Evolutionary conservation across 139 green algal genomes (phyloP).

Genomic region (Chlamydomonas sp.): DNA sequence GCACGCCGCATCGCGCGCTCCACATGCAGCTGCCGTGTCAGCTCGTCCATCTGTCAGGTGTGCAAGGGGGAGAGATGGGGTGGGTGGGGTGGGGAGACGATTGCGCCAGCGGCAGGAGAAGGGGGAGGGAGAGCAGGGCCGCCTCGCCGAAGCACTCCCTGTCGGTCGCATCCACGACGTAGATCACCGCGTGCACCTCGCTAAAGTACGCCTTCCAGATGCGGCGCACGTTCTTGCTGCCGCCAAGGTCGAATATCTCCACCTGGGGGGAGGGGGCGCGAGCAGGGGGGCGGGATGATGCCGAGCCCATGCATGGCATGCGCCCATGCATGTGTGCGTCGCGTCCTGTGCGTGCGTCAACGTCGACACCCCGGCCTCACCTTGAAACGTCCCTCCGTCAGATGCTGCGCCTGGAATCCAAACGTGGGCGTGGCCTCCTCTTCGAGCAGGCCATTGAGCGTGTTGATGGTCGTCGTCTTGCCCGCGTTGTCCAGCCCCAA

Average conservation of each 20-base stretch:
- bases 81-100: too few species aligned
- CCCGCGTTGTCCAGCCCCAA: conserved; percentile 48
- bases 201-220: conserved; percentile 49
- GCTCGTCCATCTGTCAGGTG: too few species aligned
- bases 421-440: conserved; percentile 38
- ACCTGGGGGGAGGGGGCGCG: not conserved
- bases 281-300: not conserved
- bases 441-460: conserved; percentile 28
- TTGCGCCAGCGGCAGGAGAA: too few species aligned
- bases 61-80: too few species aligned
- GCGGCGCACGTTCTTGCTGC: conserved; percentile 38
- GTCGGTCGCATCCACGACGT: too few species aligned
- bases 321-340: not conserved
- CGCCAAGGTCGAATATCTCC: conserved; percentile 46
- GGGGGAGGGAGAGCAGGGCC: too few species aligned
- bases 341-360: not conserved
- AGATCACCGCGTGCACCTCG: conserved; percentile 40
- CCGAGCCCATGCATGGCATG: not conserved
- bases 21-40: too few species aligned
- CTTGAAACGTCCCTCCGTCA: conserved; percentile 27
- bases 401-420: conserved; percentile 35
- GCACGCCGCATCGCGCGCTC: too few species aligned
- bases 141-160: too few species aligned
- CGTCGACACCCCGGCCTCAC: too few species aligned
- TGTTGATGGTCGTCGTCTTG: conserved; percentile 44